Conservation (phyloP, 2,329 filamentous ascomycete genomes). For the Hirsutella thompsonii region DNA sequence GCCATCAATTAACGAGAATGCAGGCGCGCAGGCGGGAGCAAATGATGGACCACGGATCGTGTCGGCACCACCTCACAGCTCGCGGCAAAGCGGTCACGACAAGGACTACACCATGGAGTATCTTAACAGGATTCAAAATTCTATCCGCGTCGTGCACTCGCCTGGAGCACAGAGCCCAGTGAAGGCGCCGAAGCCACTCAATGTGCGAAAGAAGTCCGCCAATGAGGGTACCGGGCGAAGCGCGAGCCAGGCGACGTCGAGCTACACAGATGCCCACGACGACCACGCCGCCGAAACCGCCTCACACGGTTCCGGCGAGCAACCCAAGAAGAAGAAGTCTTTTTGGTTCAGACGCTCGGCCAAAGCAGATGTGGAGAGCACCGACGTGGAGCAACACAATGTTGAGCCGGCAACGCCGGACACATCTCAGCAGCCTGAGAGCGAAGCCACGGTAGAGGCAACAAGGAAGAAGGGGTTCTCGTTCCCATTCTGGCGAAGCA, state of each 20-base stretch:
- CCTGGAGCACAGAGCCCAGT: constrained; percentile 23
- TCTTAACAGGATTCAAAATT: constrained; percentile 32
- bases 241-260: constrained; percentile 8
- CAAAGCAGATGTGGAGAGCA: constrained; percentile 17
- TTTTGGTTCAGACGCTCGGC: constrained; percentile 39
- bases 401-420: constrained; percentile 4
- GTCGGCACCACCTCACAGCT: constrained; percentile 28
- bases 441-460: constrained; percentile 11
- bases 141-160: constrained; percentile 42
- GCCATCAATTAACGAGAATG: constrained; percentile 36
- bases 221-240: constrained; percentile 10
- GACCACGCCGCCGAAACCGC: constrained; percentile 8
- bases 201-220: constrained; percentile 25
- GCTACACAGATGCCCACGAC: constrained; percentile 6
- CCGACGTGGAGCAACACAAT: not conserved
- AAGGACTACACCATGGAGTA: constrained; percentile 26
- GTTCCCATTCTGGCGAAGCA: constrained; percentile 42
- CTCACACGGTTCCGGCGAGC: constrained; percentile 7
- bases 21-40: constrained; percentile 6
- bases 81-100: constrained; percentile 14
- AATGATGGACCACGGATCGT: constrained; percentile 29
- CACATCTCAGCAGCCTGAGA: constrained; percentile 5
- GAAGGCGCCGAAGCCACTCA: constrained; percentile 24
- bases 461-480: constrained; percentile 40
- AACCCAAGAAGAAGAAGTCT: constrained; percentile 29